Conservation (phyloP, 2,329 filamentous ascomycete species). For the Stagonosporopsis cucurbitacearum region DNA sequence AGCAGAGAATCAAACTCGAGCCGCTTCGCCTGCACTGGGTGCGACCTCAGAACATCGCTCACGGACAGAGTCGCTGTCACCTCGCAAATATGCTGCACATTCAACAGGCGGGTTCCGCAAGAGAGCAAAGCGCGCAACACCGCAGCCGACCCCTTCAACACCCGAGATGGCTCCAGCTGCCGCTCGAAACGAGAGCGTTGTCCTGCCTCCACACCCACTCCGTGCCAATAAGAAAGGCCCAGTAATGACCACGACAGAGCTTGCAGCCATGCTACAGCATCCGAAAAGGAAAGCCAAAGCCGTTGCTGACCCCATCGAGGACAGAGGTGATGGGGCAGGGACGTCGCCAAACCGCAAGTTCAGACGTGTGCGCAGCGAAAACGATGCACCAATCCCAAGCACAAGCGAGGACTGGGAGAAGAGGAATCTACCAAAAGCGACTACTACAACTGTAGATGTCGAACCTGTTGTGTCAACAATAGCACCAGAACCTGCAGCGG, state of each 20-base stretch:
- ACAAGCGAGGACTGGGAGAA: slow-evolving; percentile 39
- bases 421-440: slow-evolving; percentile 29
- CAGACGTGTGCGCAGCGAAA: slow-evolving; percentile 39
- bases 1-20: slow-evolving; percentile 2
- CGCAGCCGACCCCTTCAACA: neutral
- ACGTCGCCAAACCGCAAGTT: slow-evolving; percentile 24
- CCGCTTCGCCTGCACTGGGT: slow-evolving; percentile 13
- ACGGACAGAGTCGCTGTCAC: slow-evolving; percentile 20
- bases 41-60: slow-evolving; percentile 13
- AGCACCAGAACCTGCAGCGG: neutral
- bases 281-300: slow-evolving; percentile 18
- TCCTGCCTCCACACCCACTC: slow-evolving; percentile 29
- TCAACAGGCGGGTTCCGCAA: slow-evolving; percentile 41
- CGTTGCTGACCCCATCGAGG: slow-evolving; percentile 33
- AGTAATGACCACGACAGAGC: slow-evolving; percentile 39
- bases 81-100: slow-evolving; percentile 21
- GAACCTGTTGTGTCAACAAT: neutral
- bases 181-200: slow-evolving; percentile 20
- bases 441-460: neutral
- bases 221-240: slow-evolving; percentile 26
- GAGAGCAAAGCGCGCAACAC: slow-evolving; percentile 21
- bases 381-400: slow-evolving; percentile 43
- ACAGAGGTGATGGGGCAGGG: slow-evolving; percentile 4
- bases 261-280: slow-evolving; percentile 34
- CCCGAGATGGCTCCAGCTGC: neutral